phyloP scores from a whole-genome alignment of 176 grass and related monocot species.

The Zea mays region Zm-B73-REFERENCE-NAM-5.0 NC_050096.1:265398001-265398500 shows the following conservation, averaged over 20 bases:
- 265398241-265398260: constrained; percentile 5
- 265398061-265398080: neutral
- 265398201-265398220: neutral
- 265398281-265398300: neutral
- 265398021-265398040: neutral
- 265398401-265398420: constrained; percentile 8
- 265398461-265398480: neutral
- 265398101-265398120: constrained; percentile 35
- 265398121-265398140: constrained; percentile 24
- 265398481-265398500: constrained; percentile 44
- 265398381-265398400: constrained; percentile 25
- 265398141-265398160: neutral
- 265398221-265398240: neutral
- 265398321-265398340: neutral
- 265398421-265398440: neutral
- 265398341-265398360: constrained; percentile 12
- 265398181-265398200: neutral
- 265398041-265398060: neutral
- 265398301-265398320: neutral
- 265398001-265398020: neutral
- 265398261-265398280: neutral
- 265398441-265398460: neutral
- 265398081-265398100: neutral
- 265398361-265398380: constrained; percentile 28
- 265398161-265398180: neutral